phyloP scores from a whole-genome alignment of 257 asterid genomes.

The Solanum stenotomum region DNA sequence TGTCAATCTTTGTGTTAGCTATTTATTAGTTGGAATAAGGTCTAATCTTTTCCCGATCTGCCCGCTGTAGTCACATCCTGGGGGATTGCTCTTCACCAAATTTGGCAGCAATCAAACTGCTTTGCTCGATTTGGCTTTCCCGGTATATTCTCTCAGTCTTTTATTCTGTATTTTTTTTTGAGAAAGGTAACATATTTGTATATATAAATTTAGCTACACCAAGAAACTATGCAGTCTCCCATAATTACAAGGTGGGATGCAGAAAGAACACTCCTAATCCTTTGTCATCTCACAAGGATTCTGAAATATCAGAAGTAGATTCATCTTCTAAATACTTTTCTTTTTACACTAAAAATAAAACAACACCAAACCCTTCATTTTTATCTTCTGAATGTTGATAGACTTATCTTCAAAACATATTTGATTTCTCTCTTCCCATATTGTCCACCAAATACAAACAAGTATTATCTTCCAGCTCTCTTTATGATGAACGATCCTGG shows the following conservation, averaged over 20 bases:
- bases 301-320: not conserved
- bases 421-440: not conserved
- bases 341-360: not conserved
- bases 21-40: not conserved
- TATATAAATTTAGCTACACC: not conserved
- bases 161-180: not conserved
- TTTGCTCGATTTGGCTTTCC: conserved; percentile 79
- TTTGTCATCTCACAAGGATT: not conserved
- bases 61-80: conserved; percentile 68
- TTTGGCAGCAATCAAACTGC: conserved; percentile 87
- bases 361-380: not conserved
- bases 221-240: not conserved
- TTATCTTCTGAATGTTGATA: not conserved
- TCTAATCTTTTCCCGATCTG: conserved; percentile 4
- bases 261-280: not conserved
- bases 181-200: not conserved
- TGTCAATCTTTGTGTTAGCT: not conserved
- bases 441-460: not conserved
- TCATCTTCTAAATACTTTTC: not conserved
- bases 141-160: conserved; percentile 31
- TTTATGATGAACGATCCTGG: not conserved
- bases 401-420: not conserved
- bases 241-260: not conserved
- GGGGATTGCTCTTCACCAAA: conserved; percentile 76
- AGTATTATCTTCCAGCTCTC: not conserved